Percentiles rank a stretch among this genome's conserved stretches.
Conservation (phyloP, 1,139 yeast genomes). For the Blastobotrys apis region DNA sequence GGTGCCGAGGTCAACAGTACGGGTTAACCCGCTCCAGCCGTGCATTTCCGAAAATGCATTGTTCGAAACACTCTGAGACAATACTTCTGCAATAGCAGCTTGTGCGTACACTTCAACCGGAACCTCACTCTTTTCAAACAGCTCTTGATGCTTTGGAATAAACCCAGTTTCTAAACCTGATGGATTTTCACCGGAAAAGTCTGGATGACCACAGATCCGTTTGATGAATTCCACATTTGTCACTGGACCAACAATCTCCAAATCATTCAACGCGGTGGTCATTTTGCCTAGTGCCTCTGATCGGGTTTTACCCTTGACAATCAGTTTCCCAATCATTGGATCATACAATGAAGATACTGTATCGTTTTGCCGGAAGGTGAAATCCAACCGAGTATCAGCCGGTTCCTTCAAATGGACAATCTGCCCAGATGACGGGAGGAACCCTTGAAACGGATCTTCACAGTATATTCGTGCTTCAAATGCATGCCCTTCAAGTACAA, state of each 20-base stretch:
- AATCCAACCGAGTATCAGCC: conserved; percentile 32
- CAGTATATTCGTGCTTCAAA: conserved; percentile 37
- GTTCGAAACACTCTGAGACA: conserved; percentile 16
- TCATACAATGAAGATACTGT: conserved; percentile 35
- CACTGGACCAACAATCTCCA: conserved; percentile 36
- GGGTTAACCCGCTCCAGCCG: conserved; percentile 16
- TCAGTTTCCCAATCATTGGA: conserved; percentile 38
- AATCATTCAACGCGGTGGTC: conserved; percentile 30
- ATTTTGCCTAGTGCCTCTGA: conserved; percentile 33
- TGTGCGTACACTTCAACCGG: conserved; percentile 31
- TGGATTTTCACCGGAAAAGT: conserved; percentile 32
- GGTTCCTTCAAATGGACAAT: conserved; percentile 31
- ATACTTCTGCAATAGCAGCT: conserved; percentile 31
- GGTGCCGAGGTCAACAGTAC: conserved; percentile 13
- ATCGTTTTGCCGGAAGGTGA: conserved; percentile 31
- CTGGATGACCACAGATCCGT: conserved; percentile 28
- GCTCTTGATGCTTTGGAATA: conserved; percentile 30
- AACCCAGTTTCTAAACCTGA: conserved; percentile 35
- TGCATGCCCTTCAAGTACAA: conserved; percentile 32
- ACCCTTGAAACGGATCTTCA: conserved; percentile 35
- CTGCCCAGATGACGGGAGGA: conserved; percentile 34
- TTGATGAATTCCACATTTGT: conserved; percentile 35
- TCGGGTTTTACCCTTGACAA: conserved; percentile 32
- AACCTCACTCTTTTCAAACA: conserved; percentile 23
- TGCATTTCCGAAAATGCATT: conserved; percentile 17